These are phyloP conservation scores for Aspergillus unguis DNA, from an alignment of 2,329 filamentous ascomycete genomes.

Conservation along the genomic window DNA sequence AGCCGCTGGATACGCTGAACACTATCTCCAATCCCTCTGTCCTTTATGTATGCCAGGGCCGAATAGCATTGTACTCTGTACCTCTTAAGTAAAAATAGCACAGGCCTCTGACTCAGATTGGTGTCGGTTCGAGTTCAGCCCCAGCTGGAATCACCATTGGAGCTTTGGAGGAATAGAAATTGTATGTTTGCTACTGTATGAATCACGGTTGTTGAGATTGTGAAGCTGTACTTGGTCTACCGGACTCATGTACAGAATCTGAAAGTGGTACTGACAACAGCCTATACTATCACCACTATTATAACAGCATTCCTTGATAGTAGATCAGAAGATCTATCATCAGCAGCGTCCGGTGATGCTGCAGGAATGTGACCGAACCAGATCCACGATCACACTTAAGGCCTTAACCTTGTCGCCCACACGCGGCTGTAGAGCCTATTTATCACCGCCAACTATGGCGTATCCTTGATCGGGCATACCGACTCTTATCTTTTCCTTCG, in stretches of 20 bases:
- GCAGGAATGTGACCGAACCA: conserved; percentile 5
- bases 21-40: no score
- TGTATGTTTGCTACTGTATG: no score
- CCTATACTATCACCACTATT: neutral
- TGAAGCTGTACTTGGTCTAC: no score
- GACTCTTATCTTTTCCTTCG: neutral
- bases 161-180: no score
- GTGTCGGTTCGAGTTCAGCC: neutral
- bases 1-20: conserved; percentile 14
- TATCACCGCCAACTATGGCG: neutral
- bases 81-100: no score
- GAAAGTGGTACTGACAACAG: no score
- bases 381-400: conserved; percentile 1
- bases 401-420: conserved; percentile 2
- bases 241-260: no score
- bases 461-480: no score
- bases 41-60: no score
- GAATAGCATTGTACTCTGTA: neutral
- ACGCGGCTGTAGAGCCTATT: conserved; percentile 5
- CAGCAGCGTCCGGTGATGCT: neutral
- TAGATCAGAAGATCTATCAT: neutral
- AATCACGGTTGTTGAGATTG: no score
- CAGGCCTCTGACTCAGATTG: neutral
- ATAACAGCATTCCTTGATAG: neutral
- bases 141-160: neutral